A percentile compares a stretch with the other conserved stretches of the same genome.
Conservation (phyloP, 345 rosid genomes). For the Pistacia integerrima region DNA sequence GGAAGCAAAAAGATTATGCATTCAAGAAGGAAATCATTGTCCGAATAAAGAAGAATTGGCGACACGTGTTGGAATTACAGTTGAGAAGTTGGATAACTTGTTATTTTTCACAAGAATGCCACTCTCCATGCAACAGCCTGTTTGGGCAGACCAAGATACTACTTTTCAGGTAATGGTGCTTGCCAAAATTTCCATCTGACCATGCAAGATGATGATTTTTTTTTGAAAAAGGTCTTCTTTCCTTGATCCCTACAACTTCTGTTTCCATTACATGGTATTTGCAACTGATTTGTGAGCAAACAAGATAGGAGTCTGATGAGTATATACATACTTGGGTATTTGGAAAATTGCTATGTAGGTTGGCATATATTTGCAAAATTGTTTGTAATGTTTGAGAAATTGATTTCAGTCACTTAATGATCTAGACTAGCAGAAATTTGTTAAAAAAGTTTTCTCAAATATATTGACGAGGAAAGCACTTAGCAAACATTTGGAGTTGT, state of each 20-base stretch:
- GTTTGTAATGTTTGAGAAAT: background rate
- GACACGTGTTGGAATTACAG: constrained; percentile 64
- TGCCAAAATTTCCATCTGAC: background rate
- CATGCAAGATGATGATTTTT: background rate
- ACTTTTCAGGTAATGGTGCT: constrained; percentile 64
- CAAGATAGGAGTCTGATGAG: background rate
- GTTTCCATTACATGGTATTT: background rate
- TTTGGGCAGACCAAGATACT: constrained; percentile 75
- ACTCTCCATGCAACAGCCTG: constrained; percentile 67
- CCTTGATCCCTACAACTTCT: background rate
- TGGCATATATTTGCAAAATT: constrained; percentile 1
- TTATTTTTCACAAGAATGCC: constrained; percentile 56
- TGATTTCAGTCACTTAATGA: background rate
- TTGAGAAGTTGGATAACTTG: constrained; percentile 57
- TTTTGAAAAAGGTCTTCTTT: background rate
- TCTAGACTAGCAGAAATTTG: background rate
- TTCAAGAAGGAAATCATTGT: constrained; percentile 52
- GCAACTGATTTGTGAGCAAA: background rate
- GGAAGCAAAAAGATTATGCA: constrained; percentile 62
- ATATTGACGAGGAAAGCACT: background rate
- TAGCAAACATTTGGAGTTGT: background rate
- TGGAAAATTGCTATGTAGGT: background rate
- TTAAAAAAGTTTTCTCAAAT: background rate
- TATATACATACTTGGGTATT: background rate
- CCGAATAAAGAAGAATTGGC: constrained; percentile 75